These are phyloP conservation scores for Nepenthes gracilis DNA, from an alignment of 148 eudicot genomes.

Conservation along the genomic window DNA sequence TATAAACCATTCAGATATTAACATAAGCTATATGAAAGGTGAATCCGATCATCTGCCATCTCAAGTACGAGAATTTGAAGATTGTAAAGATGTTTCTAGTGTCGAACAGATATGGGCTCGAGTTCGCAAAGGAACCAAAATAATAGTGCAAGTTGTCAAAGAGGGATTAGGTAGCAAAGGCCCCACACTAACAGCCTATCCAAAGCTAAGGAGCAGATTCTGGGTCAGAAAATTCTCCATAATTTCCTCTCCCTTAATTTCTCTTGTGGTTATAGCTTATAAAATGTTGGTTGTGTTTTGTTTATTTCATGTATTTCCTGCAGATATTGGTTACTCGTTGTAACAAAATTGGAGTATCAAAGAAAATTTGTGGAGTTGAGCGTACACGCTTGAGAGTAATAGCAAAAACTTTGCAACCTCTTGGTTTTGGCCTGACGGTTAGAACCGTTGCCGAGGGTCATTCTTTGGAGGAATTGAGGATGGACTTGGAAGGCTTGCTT, in stretches of 20 bases:
- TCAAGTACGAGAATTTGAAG: constrained; percentile 12
- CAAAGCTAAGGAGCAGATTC: constrained; percentile 83
- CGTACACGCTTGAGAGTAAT: constrained; percentile 73
- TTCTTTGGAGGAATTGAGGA: constrained; percentile 68
- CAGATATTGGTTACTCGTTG: constrained; percentile 61
- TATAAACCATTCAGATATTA: constrained; percentile 19
- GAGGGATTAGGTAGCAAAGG: constrained; percentile 89
- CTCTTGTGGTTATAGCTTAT: not conserved
- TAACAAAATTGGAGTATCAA: constrained; percentile 65
- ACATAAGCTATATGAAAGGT: constrained; percentile 15
- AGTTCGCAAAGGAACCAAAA: constrained; percentile 79
- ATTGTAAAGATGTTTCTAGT: constrained; percentile 8
- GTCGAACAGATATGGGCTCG: constrained; percentile 49
- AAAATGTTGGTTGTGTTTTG: not conserved
- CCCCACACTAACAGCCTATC: constrained; percentile 85
- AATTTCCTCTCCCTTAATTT: constrained; percentile 3
- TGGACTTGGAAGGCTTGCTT: constrained; percentile 80
- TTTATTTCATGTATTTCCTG: not conserved
- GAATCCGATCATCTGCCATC: constrained; percentile 10
- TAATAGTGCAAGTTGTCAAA: constrained; percentile 86
- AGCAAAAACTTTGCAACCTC: constrained; percentile 79
- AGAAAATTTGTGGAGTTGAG: constrained; percentile 72
- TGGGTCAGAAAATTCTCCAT: constrained; percentile 44
- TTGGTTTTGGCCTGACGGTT: constrained; percentile 79
- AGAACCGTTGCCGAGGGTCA: constrained; percentile 90